Evolutionary conservation across 2,329 filamentous ascomycete species (phyloP).

Genomic region (Cryphonectria japonica): DNA sequence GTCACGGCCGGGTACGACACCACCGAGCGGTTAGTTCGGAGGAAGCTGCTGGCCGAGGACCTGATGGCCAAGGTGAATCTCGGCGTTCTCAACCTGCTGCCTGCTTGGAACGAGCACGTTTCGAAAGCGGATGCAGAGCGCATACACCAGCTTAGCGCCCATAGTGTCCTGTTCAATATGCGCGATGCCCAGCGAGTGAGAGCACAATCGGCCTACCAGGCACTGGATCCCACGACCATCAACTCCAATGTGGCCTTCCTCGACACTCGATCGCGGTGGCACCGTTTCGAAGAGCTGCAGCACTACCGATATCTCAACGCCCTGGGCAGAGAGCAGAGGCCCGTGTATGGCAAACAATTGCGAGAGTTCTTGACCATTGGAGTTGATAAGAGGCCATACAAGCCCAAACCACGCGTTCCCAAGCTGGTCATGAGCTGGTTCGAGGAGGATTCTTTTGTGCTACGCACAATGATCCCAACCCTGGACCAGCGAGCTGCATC

Average conservation of each 20-base stretch:
- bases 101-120: constrained; percentile 69
- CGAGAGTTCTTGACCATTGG: constrained; percentile 74
- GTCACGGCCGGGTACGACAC: constrained; percentile 74
- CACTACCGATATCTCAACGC: constrained; percentile 81
- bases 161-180: constrained; percentile 69
- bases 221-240: constrained; percentile 68
- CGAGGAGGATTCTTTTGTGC: constrained; percentile 66
- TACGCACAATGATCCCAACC: constrained; percentile 72
- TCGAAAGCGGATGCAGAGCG: constrained; percentile 58
- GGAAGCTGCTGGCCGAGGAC: constrained; percentile 63
- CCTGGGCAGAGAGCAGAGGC: constrained; percentile 76
- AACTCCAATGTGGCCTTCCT: constrained; percentile 72
- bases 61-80: constrained; percentile 70
- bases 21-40: constrained; percentile 72
- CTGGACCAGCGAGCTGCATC: constrained; percentile 72
- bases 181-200: constrained; percentile 70
- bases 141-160: constrained; percentile 70
- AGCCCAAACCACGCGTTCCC: constrained; percentile 63
- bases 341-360: constrained; percentile 81
- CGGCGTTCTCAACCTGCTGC: constrained; percentile 78
- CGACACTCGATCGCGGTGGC: constrained; percentile 71
- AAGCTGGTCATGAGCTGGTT: constrained; percentile 74
- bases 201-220: constrained; percentile 58
- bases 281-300: constrained; percentile 76
- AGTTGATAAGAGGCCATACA: constrained; percentile 60